Percentiles rank a stretch among this genome's conserved stretches.
Conservation (phyloP, 768 basidiomycete species). For the Tricholoma terreum region DNA sequence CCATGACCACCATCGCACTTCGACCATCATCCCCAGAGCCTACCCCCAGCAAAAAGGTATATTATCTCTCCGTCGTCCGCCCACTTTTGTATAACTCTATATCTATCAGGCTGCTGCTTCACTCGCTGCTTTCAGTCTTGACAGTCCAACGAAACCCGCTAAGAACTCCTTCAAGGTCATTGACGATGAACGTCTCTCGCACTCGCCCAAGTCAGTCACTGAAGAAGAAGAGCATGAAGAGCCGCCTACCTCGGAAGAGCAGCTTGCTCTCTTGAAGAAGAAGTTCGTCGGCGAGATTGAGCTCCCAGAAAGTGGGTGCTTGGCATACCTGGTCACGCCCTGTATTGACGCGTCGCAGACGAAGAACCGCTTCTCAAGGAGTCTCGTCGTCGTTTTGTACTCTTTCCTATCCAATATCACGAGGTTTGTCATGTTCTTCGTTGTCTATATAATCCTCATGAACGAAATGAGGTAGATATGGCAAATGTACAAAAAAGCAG, state of each 20-base stretch:
- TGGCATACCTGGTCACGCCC: background rate
- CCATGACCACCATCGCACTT: slow-evolving; percentile 27
- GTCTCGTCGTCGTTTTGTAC: slow-evolving; percentile 77
- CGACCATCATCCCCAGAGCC: slow-evolving; percentile 31
- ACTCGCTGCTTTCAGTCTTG: slow-evolving; percentile 41
- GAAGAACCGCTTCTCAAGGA: slow-evolving; percentile 83
- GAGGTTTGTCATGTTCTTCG: slow-evolving; percentile 52
- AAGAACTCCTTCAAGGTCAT: slow-evolving; percentile 4
- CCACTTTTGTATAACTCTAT: slow-evolving; percentile 9
- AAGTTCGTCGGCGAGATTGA: slow-evolving; percentile 72
- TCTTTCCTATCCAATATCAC: slow-evolving; percentile 92
- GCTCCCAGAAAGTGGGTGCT: slow-evolving; percentile 50
- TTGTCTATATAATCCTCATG: background rate
- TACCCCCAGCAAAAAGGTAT: slow-evolving; percentile 55
- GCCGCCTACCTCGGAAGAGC: slow-evolving; percentile 1
- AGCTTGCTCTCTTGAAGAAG: slow-evolving; percentile 27
- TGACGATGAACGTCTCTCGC: slow-evolving; percentile 17
- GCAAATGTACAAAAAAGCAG: slow-evolving; percentile 94
- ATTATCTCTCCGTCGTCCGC: slow-evolving; percentile 3
- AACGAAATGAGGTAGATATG: slow-evolving; percentile 63
- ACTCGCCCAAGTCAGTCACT: slow-evolving; percentile 14
- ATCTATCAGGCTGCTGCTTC: slow-evolving; percentile 39
- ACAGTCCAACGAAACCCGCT: slow-evolving; percentile 15
- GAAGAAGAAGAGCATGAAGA: slow-evolving; percentile 10
- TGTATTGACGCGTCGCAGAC: slow-evolving; percentile 31